Evolutionary conservation across 345 rosid species (phyloP), one percentile per base, ranked within the genome.

Genomic region (Hibiscus trionum): DNA sequence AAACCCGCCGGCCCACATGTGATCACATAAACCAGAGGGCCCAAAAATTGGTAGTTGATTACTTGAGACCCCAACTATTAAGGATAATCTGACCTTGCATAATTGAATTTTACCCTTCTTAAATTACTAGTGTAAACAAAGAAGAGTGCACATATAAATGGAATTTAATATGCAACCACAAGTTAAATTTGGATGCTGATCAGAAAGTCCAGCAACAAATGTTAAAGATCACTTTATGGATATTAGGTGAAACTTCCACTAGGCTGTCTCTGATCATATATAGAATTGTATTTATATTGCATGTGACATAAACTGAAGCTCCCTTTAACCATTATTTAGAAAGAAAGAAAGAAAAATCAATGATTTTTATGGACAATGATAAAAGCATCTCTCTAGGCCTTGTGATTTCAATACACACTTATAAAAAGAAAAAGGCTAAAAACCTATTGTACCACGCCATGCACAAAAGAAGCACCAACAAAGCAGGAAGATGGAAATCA

Each of bases 161-260:
- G 3, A 39, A 7, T 24, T 58, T 19, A 42, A 9, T 42, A 8
- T 42, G 46, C 3, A n/a, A 58, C n/a, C 50, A 44, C 46, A 15
- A 11, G 50, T 42, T 8, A 42, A 8, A 8, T 42, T 42, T 42
- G 11, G 46, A 8, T 42, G 46, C 46, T 2, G 2, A 39, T 6
- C 44, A 0, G 46, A 11, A 5, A 37, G 42, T 37, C 12, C 31
- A 53, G 12, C 49, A n/a, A 33, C 3, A 17, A 49, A 55, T 35
- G 31, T 52, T 11, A 69, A 56, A 69, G 58, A 19, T 55, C 62
- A 55, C 10, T 19, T 53, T 37, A 69, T 53, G 47, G 61, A 17
- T 31, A 29, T 69, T 69, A 65, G 53, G 62, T 65, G 52, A 44
- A 65, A 65, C 76, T 73, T 57, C 52, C 60, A 29, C 46, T 72